These are phyloP conservation scores for Tieghemostelium lacteum DNA, from an alignment of 78 protist genomes.

Conservation along the genomic window DNA sequence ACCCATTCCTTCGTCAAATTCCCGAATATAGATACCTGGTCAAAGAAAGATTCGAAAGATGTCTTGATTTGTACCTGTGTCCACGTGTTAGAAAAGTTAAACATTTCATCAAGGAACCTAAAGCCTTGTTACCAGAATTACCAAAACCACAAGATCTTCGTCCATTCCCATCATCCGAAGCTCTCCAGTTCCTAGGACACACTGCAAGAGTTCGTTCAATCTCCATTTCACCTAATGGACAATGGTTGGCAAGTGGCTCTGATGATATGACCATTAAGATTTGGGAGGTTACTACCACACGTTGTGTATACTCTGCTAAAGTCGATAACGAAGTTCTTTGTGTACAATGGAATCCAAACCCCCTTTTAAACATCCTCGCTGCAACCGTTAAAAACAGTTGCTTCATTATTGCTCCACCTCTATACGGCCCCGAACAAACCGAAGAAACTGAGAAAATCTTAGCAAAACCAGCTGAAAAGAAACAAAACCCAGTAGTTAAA, in stretches of 20 bases:
- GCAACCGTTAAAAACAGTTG: constrained; percentile 46
- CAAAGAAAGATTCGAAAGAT: constrained; percentile 96
- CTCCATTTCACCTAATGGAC: constrained; percentile 91
- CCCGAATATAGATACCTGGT: constrained; percentile 87
- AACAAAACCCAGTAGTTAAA: constrained; percentile 2
- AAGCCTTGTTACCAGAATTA: constrained; percentile 87
- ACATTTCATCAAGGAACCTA: constrained; percentile 34
- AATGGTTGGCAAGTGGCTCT: constrained; percentile 89
- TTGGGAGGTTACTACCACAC: constrained; percentile 93
- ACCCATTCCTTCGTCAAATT: constrained; percentile 86
- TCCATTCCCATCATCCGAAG: constrained; percentile 95
- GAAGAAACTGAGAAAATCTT: constrained; percentile 35
- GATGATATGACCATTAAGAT: constrained; percentile 90
- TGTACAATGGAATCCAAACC: constrained; percentile 94
- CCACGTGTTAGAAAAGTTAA: constrained; percentile 84
- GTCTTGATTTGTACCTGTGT: constrained; percentile 96
- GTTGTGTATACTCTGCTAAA: constrained; percentile 77
- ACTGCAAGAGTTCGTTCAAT: constrained; percentile 83
- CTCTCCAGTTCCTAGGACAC: constrained; percentile 64
- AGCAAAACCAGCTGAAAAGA: constrained; percentile 18
- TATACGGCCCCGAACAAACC: constrained; percentile 27
- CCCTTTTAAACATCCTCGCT: constrained; percentile 78
- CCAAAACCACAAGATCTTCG: constrained; percentile 95
- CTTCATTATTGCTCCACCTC: constrained; percentile 56
- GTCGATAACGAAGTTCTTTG: constrained; percentile 56